Conservation (phyloP, 2,329 filamentous ascomycete genomes). For the Chrysoporthe deuterocubensis region DNA sequence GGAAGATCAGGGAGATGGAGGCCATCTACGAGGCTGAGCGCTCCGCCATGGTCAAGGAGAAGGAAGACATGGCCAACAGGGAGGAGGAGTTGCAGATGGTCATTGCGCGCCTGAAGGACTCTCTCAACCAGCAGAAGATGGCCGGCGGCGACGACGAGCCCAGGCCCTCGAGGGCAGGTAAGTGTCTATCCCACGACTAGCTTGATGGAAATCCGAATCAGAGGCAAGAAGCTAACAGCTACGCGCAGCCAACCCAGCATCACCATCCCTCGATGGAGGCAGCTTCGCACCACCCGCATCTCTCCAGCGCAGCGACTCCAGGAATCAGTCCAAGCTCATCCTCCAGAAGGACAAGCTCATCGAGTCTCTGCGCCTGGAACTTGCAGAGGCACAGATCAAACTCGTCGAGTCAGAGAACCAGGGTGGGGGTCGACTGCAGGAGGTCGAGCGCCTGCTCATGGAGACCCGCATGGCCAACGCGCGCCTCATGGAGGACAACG, state of each 20-base stretch:
- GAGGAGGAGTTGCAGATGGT: slow-evolving; percentile 91
- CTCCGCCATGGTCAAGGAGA: slow-evolving; percentile 85
- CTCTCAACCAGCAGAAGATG: slow-evolving; percentile 78
- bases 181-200: slow-evolving; percentile 34
- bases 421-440: slow-evolving; percentile 83
- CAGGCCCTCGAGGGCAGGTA: slow-evolving; percentile 62
- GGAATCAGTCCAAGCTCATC: slow-evolving; percentile 86
- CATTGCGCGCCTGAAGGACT: slow-evolving; percentile 91
- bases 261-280: slow-evolving; percentile 71
- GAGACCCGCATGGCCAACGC: slow-evolving; percentile 96
- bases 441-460: slow-evolving; percentile 88
- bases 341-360: slow-evolving; percentile 97
- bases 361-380: slow-evolving; percentile 85
- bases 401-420: slow-evolving; percentile 92
- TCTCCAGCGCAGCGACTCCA: slow-evolving; percentile 83
- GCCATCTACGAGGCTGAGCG: slow-evolving; percentile 90
- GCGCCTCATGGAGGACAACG: slow-evolving; percentile 95
- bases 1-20: slow-evolving; percentile 89
- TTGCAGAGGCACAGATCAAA: slow-evolving; percentile 95
- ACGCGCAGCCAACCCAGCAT: slow-evolving; percentile 53
- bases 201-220: not conserved
- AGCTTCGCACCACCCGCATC: slow-evolving; percentile 88
- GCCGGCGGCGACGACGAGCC: slow-evolving; percentile 60
- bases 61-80: slow-evolving; percentile 80
- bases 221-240: slow-evolving; percentile 12